Evolutionary conservation across 305 asterid species (phyloP).

Genomic region (Petunia hybrid): DNA sequence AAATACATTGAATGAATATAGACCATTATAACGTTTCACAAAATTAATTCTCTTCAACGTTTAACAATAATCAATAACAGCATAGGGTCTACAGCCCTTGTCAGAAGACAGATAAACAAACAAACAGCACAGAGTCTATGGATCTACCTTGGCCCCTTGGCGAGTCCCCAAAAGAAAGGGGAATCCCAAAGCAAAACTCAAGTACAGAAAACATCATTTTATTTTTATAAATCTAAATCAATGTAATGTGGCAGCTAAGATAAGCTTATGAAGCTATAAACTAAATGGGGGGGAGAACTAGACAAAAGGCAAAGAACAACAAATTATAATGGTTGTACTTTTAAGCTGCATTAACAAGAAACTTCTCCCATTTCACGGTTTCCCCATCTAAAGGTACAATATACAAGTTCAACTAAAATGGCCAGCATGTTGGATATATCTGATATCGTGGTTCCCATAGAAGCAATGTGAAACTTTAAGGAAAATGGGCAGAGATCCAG

Average conservation of each 20-base stretch:
- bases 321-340: not conserved
- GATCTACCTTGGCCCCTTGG: not conserved
- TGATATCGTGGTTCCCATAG: not conserved
- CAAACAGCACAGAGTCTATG: not conserved
- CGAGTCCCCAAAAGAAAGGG: not conserved
- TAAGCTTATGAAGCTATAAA: not conserved
- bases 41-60: not conserved
- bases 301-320: not conserved
- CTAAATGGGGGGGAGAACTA: not conserved
- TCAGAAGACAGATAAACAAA: too few species aligned
- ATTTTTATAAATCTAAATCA: not conserved
- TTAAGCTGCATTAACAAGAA: conserved; percentile 11
- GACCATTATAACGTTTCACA: not conserved
- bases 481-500: not conserved
- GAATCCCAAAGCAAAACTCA: not conserved
- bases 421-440: not conserved
- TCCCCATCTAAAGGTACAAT: not conserved
- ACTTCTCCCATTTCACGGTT: conserved; percentile 9
- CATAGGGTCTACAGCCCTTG: too few species aligned
- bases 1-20: not conserved
- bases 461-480: conserved; percentile 5
- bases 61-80: not conserved
- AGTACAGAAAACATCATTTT: not conserved
- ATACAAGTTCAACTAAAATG: not conserved
- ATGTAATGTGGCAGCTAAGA: not conserved